Evolutionary conservation across 2,329 filamentous ascomycete species (phyloP).

Genomic region (Pleochaeta shiraiana): DNA sequence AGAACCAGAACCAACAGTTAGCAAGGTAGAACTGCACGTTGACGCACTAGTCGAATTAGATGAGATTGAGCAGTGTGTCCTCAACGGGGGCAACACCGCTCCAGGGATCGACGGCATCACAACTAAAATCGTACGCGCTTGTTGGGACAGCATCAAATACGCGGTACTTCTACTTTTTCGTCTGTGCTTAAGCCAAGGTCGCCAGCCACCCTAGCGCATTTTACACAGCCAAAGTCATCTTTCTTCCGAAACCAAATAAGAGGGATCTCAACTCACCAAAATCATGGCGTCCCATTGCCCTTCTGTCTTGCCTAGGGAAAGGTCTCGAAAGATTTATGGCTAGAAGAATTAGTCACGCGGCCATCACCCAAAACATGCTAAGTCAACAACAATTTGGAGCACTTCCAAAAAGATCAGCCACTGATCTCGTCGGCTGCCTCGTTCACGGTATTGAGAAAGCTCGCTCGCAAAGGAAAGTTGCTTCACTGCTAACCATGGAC

Average conservation of each 20-base stretch:
- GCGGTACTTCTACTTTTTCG: constrained; percentile 1
- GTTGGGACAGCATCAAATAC: neutral
- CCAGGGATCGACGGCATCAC: neutral
- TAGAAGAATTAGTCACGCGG: neutral
- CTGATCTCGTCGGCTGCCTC: too few species aligned
- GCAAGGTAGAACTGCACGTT: neutral
- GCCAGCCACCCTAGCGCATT: neutral
- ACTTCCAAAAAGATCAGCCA: neutral
- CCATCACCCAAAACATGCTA: neutral
- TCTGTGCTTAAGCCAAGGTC: neutral
- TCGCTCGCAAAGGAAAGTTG: too few species aligned
- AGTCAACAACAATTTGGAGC: neutral
- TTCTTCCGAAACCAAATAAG: too few species aligned
- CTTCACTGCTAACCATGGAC: too few species aligned
- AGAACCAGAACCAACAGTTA: neutral
- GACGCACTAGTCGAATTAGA: neutral
- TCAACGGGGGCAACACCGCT: too few species aligned
- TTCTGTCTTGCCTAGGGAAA: neutral
- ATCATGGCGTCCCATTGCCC: neutral
- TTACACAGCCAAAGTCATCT: neutral
- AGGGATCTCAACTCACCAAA: neutral
- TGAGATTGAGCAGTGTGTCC: too few species aligned
- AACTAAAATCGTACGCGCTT: neutral
- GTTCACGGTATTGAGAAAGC: too few species aligned
- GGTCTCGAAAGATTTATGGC: neutral